Conservation (phyloP, 2,329 filamentous ascomycete genomes). For the Endocalyx cinctus region DNA sequence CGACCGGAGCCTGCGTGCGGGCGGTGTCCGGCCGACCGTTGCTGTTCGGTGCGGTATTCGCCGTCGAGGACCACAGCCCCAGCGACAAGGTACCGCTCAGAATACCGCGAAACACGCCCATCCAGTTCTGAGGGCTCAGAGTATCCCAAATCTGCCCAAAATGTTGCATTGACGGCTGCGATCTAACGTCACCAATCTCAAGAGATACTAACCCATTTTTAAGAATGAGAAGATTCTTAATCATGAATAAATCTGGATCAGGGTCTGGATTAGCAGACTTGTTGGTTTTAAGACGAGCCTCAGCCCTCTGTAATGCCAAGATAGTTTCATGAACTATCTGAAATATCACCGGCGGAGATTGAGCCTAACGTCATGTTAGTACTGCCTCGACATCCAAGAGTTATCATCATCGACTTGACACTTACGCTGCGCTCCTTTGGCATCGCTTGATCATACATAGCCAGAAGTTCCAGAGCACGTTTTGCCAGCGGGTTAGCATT, state of each 20-base stretch:
- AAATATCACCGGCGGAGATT: slow-evolving; percentile 52
- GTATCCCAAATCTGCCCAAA: slow-evolving; percentile 63
- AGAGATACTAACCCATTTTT: slow-evolving; percentile 96
- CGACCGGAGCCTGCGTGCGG: slow-evolving; percentile 10
- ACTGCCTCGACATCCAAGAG: no score
- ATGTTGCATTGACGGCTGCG: slow-evolving; percentile 52
- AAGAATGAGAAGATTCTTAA: slow-evolving; percentile 89
- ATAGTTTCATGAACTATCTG: slow-evolving; percentile 88
- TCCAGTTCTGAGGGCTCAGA: slow-evolving; percentile 52
- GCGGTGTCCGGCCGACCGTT: slow-evolving; percentile 12
- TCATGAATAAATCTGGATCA: slow-evolving; percentile 85
- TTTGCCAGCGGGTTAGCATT: slow-evolving; percentile 56
- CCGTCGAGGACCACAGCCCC: slow-evolving; percentile 26
- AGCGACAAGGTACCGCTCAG: slow-evolving; percentile 48
- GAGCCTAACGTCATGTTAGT: no score
- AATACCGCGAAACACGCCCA: slow-evolving; percentile 55
- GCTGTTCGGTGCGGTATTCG: slow-evolving; percentile 11
- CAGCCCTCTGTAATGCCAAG: slow-evolving; percentile 72
- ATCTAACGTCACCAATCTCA: slow-evolving; percentile 72
- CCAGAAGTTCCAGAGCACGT: slow-evolving; percentile 52
- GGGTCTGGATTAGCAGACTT: slow-evolving; percentile 47
- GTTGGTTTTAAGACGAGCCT: slow-evolving; percentile 62
- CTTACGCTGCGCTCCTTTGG: slow-evolving; percentile 59
- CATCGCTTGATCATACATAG: slow-evolving; percentile 61
- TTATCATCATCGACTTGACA: no score